phyloP scores from a whole-genome alignment of 108 stramenopile species.

The Aurantiochytrium sp. region DNA sequence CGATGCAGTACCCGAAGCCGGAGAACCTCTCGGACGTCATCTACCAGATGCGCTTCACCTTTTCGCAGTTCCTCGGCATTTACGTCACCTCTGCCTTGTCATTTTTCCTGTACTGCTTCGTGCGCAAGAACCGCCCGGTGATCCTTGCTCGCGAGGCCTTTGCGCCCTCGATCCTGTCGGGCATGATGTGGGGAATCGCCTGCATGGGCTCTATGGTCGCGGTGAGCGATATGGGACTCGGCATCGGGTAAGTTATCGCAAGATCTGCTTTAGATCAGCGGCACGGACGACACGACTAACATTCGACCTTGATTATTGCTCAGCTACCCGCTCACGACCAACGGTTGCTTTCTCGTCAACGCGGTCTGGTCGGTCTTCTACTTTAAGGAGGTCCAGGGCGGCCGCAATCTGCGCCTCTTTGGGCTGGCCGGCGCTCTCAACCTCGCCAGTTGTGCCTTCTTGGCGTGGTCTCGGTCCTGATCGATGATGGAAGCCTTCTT shows the following conservation, averaged over 20 bases:
- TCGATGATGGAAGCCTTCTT: no score
- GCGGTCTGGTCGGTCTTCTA: not conserved
- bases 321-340: constrained; percentile 20
- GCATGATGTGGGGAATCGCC: constrained; percentile 13
- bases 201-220: constrained; percentile 11
- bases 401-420: not conserved
- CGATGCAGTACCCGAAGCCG: not conserved
- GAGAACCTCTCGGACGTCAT: not conserved
- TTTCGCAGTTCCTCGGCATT: constrained; percentile 23
- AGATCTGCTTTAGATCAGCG: no score
- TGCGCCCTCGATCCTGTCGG: not conserved
- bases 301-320: no score
- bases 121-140: not conserved
- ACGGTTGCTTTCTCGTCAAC: not conserved
- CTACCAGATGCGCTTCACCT: not conserved
- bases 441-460: not conserved
- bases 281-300: no score
- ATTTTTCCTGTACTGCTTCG: not conserved
- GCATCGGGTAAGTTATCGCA: constrained; percentile 2
- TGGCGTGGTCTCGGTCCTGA: not conserved
- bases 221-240: not conserved
- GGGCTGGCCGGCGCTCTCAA: not conserved
- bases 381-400: constrained; percentile 13
- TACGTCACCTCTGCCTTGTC: not conserved
- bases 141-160: not conserved